phyloP scores from a whole-genome alignment of 768 basidiomycete species.

The Hydnomerulius pinastri region DNA sequence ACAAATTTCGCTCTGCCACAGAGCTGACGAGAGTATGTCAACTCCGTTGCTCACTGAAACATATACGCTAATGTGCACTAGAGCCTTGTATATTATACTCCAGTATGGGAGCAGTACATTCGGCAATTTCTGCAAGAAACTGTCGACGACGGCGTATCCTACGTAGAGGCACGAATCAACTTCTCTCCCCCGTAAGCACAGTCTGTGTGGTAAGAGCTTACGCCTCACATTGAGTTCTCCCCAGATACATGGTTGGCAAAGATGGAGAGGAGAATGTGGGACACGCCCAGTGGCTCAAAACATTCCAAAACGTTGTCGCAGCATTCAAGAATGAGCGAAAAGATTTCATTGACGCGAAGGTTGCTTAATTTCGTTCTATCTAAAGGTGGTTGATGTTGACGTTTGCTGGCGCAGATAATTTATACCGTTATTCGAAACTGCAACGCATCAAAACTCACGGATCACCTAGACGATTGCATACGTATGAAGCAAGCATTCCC shows the following conservation, averaged over 20 bases:
- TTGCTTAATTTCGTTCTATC: conserved; percentile 24
- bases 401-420: conserved; percentile 52
- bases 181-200: conserved; percentile 58
- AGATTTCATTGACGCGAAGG: conserved; percentile 69
- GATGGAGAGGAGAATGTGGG: conserved; percentile 59
- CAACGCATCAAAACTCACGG: conserved; percentile 55
- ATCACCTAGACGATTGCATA: conserved; percentile 76
- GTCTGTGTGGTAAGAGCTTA: neutral
- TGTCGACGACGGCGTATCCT: conserved; percentile 71
- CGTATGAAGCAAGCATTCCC: conserved; percentile 73
- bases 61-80: conserved; percentile 14
- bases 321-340: conserved; percentile 58
- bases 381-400: neutral
- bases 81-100: conserved; percentile 49
- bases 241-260: conserved; percentile 55
- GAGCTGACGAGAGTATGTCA: conserved; percentile 45
- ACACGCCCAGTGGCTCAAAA: conserved; percentile 59
- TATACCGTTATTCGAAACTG: conserved; percentile 64
- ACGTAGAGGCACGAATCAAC: conserved; percentile 68
- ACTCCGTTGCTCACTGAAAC: neutral
- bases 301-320: conserved; percentile 52
- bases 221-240: neutral
- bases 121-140: conserved; percentile 61
- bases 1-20: conserved; percentile 65
- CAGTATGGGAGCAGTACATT: conserved; percentile 62